Base-by-base conservation (phyloP, 164 flowering plant genomes). In the Liriodendron chinense region DNA sequence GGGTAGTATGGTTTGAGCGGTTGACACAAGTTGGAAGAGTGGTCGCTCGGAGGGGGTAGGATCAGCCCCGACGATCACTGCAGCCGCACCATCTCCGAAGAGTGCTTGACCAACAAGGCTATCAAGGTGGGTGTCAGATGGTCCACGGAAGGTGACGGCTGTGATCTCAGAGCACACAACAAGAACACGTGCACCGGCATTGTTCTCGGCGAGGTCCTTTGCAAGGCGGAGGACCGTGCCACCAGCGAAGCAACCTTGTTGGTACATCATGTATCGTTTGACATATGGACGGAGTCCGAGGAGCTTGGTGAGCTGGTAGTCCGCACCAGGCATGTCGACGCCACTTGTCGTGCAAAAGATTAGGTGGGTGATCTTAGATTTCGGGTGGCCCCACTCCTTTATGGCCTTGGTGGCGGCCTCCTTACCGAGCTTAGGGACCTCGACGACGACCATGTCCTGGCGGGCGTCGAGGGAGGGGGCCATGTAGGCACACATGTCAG, bases 131-230 rank as follows among this genome's bases (percentile, higher is more conserved):
- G 71, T 25, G 43, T 71, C 79, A 0, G 70, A 50, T 0, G 75
- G 74, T 8, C 79, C 79, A 6, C 79, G 64, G 75, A 76, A 76
- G 28, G 75, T 71, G 65, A 76, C 75, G 14, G 79, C 74, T 0
- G 75, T 76, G 64, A 76, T 71, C 71, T 76, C 79, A 16, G 79
- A 76, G 66, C 79, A 76, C 12, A 76, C 71, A 4, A 72, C 79
- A 1, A 76, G 75, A 49, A 76, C 75, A 1, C 79, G 49, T 1
- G 79, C 79, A 7, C 75, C 75, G 7, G 59, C 70, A 53, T 76
- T 76, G 75, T 76, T 76, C 70, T 76, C 79, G 14, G 79, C 79
- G 23, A 76, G 65, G 79, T 76, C 79, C 65, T 76, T 76, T n/a
- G 79, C 79, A 7, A 76, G 20, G 34, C 79, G 79, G 34, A 76